phyloP scores from a whole-genome alignment of 495 filamentous ascomycete genomes.

The Lindgomyces ingoldianus region DNA sequence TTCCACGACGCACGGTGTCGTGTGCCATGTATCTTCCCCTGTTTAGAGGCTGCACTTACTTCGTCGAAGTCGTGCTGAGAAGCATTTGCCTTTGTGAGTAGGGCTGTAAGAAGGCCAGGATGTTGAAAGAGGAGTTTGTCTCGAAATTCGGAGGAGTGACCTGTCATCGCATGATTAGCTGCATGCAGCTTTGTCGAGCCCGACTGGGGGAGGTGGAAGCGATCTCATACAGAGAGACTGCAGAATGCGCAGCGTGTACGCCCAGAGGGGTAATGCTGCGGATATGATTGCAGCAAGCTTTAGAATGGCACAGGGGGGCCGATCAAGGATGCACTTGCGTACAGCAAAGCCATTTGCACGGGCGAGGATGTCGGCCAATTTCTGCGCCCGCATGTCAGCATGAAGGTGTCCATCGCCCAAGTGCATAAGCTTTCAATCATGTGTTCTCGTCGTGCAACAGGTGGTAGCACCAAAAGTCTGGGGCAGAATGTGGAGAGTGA shows the following conservation, averaged over 20 bases:
- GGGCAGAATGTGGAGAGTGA: constrained; percentile 6
- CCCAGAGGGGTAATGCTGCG: constrained; percentile 39
- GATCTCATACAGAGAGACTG: constrained; percentile 37
- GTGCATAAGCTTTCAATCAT: constrained; percentile 25
- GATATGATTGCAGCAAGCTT: constrained; percentile 35
- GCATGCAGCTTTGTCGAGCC: background rate
- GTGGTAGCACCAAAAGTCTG: background rate
- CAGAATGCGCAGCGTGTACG: constrained; percentile 40
- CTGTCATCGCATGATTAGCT: constrained; percentile 36
- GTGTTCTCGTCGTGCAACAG: constrained; percentile 22
- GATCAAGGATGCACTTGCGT: constrained; percentile 25
- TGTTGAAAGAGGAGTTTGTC: constrained; percentile 33
- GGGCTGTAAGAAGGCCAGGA: constrained; percentile 35
- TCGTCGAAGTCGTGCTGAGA: constrained; percentile 21
- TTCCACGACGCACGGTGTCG: background rate
- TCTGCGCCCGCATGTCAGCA: constrained; percentile 35
- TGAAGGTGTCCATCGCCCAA: no score
- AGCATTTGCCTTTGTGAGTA: constrained; percentile 36
- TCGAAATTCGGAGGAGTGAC: constrained; percentile 30
- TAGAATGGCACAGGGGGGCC: constrained; percentile 35
- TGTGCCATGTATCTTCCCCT: background rate
- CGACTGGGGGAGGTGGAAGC: constrained; percentile 6
- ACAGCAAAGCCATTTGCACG: constrained; percentile 18
- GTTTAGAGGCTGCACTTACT: constrained; percentile 22
- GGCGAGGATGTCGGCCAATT: constrained; percentile 35